phyloP scores from a whole-genome alignment of 495 filamentous ascomycete genomes.

The Aspergillus diversus region DNA sequence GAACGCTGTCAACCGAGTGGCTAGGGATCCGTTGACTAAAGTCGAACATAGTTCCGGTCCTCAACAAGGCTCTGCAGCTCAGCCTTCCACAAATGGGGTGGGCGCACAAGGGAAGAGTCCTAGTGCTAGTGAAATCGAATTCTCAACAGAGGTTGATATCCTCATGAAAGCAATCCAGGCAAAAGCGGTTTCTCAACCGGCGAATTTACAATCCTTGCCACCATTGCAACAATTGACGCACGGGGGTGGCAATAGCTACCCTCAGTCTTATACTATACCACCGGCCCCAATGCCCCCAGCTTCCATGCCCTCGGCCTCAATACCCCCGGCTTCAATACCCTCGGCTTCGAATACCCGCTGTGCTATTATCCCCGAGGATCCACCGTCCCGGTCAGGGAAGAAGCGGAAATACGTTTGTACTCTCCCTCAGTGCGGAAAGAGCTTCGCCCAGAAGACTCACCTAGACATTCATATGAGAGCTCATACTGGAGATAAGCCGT shows the following conservation, averaged over 20 bases:
- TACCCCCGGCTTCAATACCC: constrained; percentile 35
- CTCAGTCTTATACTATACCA: constrained; percentile 34
- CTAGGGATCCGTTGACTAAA: constrained; percentile 30
- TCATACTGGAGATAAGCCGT: constrained; percentile 90
- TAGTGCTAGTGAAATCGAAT: constrained; percentile 52
- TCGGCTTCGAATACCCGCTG: constrained; percentile 25
- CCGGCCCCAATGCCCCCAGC: constrained; percentile 30
- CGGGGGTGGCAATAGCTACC: constrained; percentile 27
- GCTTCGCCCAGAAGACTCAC: constrained; percentile 91
- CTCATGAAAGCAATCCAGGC: constrained; percentile 91
- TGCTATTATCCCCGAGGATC: constrained; percentile 32
- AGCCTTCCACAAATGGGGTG: constrained; percentile 12
- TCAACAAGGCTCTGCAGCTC: constrained; percentile 11
- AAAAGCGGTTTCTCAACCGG: constrained; percentile 46
- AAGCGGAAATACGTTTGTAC: constrained; percentile 71
- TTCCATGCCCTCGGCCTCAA: constrained; percentile 20
- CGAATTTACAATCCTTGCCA: constrained; percentile 38
- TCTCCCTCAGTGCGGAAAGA: constrained; percentile 75
- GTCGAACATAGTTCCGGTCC: constrained; percentile 16
- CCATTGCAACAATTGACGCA: constrained; percentile 40
- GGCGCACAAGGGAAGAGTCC: constrained; percentile 24
- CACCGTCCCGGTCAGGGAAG: constrained; percentile 39
- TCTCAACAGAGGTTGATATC: constrained; percentile 84
- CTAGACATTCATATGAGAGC: constrained; percentile 88
- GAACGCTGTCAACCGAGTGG: constrained; percentile 41